Conservation (phyloP, 768 basidiomycete genomes). For the Cubamyces sp. region DNA sequence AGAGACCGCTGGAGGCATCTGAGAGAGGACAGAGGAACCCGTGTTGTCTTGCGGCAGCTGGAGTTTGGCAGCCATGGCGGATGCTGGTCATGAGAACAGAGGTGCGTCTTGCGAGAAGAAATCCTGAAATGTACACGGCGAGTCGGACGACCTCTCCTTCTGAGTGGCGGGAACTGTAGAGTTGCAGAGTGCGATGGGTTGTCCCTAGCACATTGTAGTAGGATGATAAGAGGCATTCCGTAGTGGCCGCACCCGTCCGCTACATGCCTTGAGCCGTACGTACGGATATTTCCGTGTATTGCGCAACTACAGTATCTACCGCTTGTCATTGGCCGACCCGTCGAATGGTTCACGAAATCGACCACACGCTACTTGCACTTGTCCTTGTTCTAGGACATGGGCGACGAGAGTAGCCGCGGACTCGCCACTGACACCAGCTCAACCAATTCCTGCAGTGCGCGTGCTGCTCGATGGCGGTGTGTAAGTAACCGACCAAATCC, state of each 20-base stretch:
- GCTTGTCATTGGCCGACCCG: too few relatives aligned
- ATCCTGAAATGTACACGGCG: neutral
- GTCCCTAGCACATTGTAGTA: conserved; percentile 20
- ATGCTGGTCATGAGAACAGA: conserved; percentile 9
- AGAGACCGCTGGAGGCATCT: conserved; percentile 38
- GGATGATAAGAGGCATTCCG: conserved; percentile 15
- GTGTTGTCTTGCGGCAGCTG: conserved; percentile 35
- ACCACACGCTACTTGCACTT: too few relatives aligned
- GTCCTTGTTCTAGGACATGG: too few relatives aligned
- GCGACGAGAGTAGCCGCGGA: too few relatives aligned
- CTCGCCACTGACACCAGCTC: too few relatives aligned
- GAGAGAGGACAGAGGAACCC: conserved; percentile 35
- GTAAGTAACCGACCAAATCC: neutral
- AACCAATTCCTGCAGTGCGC: neutral
- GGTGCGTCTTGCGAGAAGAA: neutral
- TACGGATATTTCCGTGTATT: conserved; percentile 6
- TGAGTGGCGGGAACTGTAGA: neutral
- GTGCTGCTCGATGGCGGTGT: neutral
- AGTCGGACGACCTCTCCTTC: neutral
- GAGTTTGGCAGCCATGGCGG: conserved; percentile 34
- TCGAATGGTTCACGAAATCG: too few relatives aligned
- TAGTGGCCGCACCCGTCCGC: neutral
- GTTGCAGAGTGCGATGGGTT: neutral
- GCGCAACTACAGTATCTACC: neutral
- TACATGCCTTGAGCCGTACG: conserved; percentile 3